Conservation (phyloP, 768 basidiomycete genomes). For the Amylocystis lapponica region DNA sequence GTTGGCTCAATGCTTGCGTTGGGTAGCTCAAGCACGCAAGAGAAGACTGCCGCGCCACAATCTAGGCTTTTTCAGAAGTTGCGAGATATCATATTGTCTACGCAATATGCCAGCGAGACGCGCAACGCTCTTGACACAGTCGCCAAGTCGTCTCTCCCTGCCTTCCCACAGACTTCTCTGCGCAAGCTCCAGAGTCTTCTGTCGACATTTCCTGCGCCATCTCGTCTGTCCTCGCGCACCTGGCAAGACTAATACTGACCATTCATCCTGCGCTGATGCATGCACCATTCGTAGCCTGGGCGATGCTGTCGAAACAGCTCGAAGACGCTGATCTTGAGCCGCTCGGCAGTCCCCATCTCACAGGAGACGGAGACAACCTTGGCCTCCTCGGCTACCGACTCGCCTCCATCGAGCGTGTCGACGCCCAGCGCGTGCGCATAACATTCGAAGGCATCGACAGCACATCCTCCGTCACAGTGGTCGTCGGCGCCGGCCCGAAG, state of each 20-base stretch:
- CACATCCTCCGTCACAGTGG: conserved; percentile 24
- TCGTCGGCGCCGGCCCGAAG: conserved; percentile 46
- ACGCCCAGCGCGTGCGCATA: conserved; percentile 35
- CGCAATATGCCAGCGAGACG: conserved; percentile 58
- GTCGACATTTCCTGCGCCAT: conserved; percentile 47
- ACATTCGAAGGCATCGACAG: conserved; percentile 34
- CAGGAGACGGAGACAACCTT: conserved; percentile 29
- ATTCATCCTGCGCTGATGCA: conserved; percentile 55
- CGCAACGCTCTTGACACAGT: conserved; percentile 47
- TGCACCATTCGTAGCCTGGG: conserved; percentile 59
- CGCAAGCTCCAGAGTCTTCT: conserved; percentile 43
- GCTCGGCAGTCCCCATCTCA: conserved; percentile 42
- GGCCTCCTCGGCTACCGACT: conserved; percentile 47
- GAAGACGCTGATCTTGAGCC: conserved; percentile 49
- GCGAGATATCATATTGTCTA: conserved; percentile 52
- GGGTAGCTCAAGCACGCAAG: neutral
- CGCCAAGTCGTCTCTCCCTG: conserved; percentile 47
- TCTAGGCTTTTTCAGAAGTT: conserved; percentile 36
- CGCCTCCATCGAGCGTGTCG: conserved; percentile 33
- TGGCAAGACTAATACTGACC: conserved; percentile 48
- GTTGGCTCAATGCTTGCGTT: conserved; percentile 47
- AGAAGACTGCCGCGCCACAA: conserved; percentile 4
- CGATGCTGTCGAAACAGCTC: conserved; percentile 48
- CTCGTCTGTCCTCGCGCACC: conserved; percentile 40
- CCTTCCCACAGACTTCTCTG: conserved; percentile 62